Base-by-base conservation (phyloP, 495 filamentous ascomycete genomes). In the Lasiosphaeria hispida region DNA sequence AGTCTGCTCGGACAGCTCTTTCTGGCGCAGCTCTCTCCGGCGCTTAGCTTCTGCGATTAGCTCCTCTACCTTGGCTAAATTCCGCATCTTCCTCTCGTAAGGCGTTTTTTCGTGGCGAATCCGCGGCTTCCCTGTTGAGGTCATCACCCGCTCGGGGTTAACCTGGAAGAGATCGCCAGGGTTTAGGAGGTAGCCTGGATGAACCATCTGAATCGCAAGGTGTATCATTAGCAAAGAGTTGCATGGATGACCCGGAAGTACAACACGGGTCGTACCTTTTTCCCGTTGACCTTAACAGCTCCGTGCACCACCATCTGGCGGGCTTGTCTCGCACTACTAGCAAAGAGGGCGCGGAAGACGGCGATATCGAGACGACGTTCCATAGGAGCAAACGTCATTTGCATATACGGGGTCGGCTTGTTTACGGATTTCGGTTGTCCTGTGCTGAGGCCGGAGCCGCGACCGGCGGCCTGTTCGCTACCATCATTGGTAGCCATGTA, bases 101-200 rank as follows among this genome's bases (percentile, higher is more conserved):
- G 0, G 30, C 42, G 19, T 59, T 52, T 48, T 62, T 42, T n/a
- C 33, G 42, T 53, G 48, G 10, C 42, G 17, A 4, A 36, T 44
- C 11, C 93, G 96, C 9, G 82, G 80, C 2, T 80, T 81, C 35
- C 94, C 94, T 9, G 91, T 96, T 18, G 90, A 94, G 62, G 75
- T 89, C 73, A 98, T 80, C 34, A 97, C 95, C 57, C 85, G 84
- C 6, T 94, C 90, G 41, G 87, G 81, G 7, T 96, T 88, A 66
- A 98, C 95, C 66, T 93, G 89, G 81, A 97, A 98, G 80, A 98
- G 88, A 69, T 98, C 94, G 48, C 94, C 94, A 9, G 94, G 94
- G 73, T 98, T 98, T 30, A 98, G 86, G 66, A 92, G 88, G 75
- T 97, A 98, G 59, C 90, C 87, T 1, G 94, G 92, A 68, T 96